Evolutionary conservation across 768 basidiomycete species (phyloP), one percentile per base, ranked within the genome.

Genomic region (Phylloporus arenicola): DNA sequence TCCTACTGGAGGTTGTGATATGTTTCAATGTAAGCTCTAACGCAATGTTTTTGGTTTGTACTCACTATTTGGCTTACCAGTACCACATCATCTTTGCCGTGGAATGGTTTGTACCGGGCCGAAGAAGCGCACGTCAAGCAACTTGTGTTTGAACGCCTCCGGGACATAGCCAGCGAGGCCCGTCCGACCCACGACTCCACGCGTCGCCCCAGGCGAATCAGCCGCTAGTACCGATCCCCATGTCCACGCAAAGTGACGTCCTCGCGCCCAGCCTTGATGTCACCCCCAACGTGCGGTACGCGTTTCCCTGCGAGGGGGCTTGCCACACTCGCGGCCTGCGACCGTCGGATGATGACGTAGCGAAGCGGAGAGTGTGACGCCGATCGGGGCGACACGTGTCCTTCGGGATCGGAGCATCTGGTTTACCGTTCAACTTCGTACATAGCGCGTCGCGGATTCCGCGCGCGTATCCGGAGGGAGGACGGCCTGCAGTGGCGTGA

Each of bases 381-480:
- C 24, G 33, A n/a, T n/a, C 14, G 14, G 12, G 33, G n/a, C n/a
- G n/a, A n/a, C n/a, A 24, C 24, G 24, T 19, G 12, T 40, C 63
- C 19, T n/a, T n/a, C n/a, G 40, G 54, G 45, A 56, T 55, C 29
- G 22, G 38, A 29, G 25, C 34, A 33, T 41, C 50, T 7, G 60
- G 63, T 43, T 19, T 60, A 30, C 25, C 54, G 10, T 52, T 54
- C 16, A n/a, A n/a, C n/a, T n/a, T n/a, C n/a, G 46, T 64, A 9
- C 34, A 30, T 12, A 46, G 39, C 6, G 45, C 52, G 4, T 51
- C 46, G 27, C 5, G 52, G 0, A 11, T 63, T 6, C 53, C 56
- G 3, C 63, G 58, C 24, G n/a, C n/a, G n/a, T n/a, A n/a, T n/a
- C 5, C 6, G 7, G 20, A 9, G 4, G 41, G 44, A 29, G 41